phyloP scores from a whole-genome alignment of 306 rosid genomes.

The Rosa lucieae region DNA sequence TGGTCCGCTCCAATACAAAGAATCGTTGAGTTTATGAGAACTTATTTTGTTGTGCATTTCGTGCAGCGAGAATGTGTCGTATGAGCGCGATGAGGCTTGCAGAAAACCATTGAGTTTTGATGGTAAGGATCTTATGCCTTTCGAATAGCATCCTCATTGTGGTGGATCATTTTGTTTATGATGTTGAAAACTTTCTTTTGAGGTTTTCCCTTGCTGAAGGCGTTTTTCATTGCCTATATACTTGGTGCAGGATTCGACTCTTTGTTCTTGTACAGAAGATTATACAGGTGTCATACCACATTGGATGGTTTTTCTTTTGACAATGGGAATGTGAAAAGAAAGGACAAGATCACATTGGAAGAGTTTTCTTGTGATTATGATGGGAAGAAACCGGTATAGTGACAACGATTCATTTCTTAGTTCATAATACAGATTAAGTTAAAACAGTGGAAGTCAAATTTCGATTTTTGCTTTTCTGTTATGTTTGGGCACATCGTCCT shows the following conservation, averaged over 20 bases:
- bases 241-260: constrained; percentile 81
- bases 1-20: no score
- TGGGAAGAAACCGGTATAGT: constrained; percentile 79
- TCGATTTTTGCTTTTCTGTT: not conserved
- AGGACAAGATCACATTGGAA: constrained; percentile 45
- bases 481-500: not conserved
- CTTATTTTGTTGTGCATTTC: constrained; percentile 13
- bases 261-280: constrained; percentile 73
- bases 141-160: not conserved
- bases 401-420: not conserved
- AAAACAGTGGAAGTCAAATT: not conserved
- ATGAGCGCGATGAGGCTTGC: constrained; percentile 33
- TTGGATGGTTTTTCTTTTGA: constrained; percentile 69
- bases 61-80: constrained; percentile 59
- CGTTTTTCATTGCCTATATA: not conserved
- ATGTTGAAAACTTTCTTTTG: not conserved
- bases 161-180: not conserved
- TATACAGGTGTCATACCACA: constrained; percentile 74
- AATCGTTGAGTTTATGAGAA: not conserved
- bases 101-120: constrained; percentile 54
- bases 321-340: constrained; percentile 75
- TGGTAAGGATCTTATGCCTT: constrained; percentile 47
- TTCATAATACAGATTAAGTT: not conserved
- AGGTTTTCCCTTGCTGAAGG: not conserved
- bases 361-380: constrained; percentile 61